Conservation (phyloP, 805 yeast genomes). For the Nakazawaea holstii region DNA sequence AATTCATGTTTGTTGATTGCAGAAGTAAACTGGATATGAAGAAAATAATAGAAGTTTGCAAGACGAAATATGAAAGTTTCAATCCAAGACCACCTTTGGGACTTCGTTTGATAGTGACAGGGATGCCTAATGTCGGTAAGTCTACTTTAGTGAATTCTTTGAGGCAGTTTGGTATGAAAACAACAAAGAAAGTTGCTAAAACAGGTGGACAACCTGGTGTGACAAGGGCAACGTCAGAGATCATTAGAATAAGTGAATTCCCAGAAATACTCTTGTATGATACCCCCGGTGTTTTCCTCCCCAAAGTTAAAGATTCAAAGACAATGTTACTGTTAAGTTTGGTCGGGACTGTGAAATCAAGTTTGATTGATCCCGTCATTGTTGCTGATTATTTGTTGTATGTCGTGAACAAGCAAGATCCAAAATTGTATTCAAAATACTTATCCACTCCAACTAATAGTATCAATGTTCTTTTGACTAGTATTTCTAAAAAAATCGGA, state of each 20-base stretch:
- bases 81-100: constrained; percentile 83
- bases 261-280: constrained; percentile 75
- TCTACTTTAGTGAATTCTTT: constrained; percentile 78
- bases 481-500: constrained; percentile 37
- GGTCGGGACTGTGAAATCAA: constrained; percentile 68
- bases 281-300: constrained; percentile 90
- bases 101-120: constrained; percentile 67
- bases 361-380: constrained; percentile 73
- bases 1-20: constrained; percentile 54
- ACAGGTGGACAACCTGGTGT: constrained; percentile 92
- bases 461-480: constrained; percentile 47
- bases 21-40: constrained; percentile 44
- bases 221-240: constrained; percentile 72
- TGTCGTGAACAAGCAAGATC: constrained; percentile 60
- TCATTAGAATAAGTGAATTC: constrained; percentile 53
- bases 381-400: constrained; percentile 83
- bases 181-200: constrained; percentile 59
- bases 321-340: constrained; percentile 72
- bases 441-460: constrained; percentile 66
- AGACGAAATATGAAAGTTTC: constrained; percentile 37
- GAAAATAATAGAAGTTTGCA: constrained; percentile 44
- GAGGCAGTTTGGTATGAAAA: constrained; percentile 31
- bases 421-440: constrained; percentile 38
- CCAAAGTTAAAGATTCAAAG: constrained; percentile 57
- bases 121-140: constrained; percentile 98